Conservation (phyloP, 805 yeast species). For the Yamadazyma paraphyllophila region DNA sequence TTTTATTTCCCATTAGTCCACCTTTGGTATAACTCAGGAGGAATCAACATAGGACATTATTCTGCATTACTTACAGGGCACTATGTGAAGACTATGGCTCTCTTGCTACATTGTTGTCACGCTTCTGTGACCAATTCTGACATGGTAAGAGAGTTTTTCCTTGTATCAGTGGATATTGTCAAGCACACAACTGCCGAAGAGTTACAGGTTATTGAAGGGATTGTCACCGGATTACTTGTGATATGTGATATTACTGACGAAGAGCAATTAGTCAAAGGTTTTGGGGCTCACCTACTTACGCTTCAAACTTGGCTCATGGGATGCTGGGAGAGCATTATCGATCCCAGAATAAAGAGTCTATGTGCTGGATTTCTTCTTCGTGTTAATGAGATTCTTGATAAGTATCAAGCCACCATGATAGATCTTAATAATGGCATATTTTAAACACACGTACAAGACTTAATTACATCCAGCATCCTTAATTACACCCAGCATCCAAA, state of each 20-base stretch:
- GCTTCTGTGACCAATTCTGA: conserved; percentile 47
- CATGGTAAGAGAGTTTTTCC: conserved; percentile 55
- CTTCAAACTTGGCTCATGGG: conserved; percentile 27
- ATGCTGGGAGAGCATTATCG: conserved; percentile 37
- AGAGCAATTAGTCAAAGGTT: conserved; percentile 20
- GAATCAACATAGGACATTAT: conserved; percentile 50
- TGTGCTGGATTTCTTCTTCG: conserved; percentile 41
- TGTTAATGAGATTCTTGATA: conserved; percentile 21
- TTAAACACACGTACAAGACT: too few species aligned
- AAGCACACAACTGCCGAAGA: conserved; percentile 23
- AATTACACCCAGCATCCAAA: too few species aligned
- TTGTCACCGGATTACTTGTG: conserved; percentile 36
- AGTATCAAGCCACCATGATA: conserved; percentile 28
- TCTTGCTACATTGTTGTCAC: conserved; percentile 61
- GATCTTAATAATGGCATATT: conserved; percentile 30
- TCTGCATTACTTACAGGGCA: conserved; percentile 56
- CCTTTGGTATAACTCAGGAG: conserved; percentile 50
- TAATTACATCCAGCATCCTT: too few species aligned
- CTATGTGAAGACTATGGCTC: conserved; percentile 54
- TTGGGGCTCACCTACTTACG: conserved; percentile 18
- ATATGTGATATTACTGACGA: conserved; percentile 35
- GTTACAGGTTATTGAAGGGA: conserved; percentile 35
- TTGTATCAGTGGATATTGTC: conserved; percentile 27
- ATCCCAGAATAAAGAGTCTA: conserved; percentile 34
- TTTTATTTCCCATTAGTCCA: conserved; percentile 56